Conservation (phyloP, 352 stramenopile species). For the Phytophthora litchii region DNA sequence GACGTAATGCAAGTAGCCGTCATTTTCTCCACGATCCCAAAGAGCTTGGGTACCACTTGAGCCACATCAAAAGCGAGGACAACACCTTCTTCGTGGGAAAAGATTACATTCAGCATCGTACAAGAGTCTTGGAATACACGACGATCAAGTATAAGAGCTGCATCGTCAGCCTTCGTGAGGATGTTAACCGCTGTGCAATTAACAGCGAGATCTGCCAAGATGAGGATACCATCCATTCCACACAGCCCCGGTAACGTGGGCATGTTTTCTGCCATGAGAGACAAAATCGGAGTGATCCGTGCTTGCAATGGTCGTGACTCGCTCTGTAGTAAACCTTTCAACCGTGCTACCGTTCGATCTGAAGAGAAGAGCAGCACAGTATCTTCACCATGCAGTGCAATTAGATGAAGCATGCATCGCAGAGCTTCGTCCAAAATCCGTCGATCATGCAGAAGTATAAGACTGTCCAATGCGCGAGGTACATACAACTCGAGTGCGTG, state of each 20-base stretch:
- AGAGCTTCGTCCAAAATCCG: slow-evolving; percentile 39
- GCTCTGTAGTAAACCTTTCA: slow-evolving; percentile 42
- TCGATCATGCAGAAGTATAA: slow-evolving; percentile 53
- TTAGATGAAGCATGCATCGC: slow-evolving; percentile 40
- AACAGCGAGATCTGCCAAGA: slow-evolving; percentile 39
- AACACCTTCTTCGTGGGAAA: slow-evolving; percentile 49
- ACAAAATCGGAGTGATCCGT: slow-evolving; percentile 53
- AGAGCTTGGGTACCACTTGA: slow-evolving; percentile 52
- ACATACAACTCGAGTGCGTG: slow-evolving; percentile 44
- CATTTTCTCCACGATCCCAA: slow-evolving; percentile 45
- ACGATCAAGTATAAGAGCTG: slow-evolving; percentile 12
- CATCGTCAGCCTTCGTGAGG: slow-evolving; percentile 2
- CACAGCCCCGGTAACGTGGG: slow-evolving; percentile 55
- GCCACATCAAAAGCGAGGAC: slow-evolving; percentile 55
- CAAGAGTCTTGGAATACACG: slow-evolving; percentile 51
- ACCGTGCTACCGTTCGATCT: slow-evolving; percentile 28
- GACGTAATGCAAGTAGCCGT: slow-evolving; percentile 1
- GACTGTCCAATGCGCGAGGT: slow-evolving; percentile 48
- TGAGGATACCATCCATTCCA: slow-evolving; percentile 45
- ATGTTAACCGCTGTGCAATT: slow-evolving; percentile 8
- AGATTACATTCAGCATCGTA: slow-evolving; percentile 54
- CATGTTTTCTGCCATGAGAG: slow-evolving; percentile 52
- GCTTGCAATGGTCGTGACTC: slow-evolving; percentile 42
- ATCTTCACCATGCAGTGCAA: slow-evolving; percentile 20
- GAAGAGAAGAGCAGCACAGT: slow-evolving; percentile 42